A percentile compares a stretch with the other conserved stretches of the same genome.
Conservation (phyloP, 2,329 filamentous ascomycete species). For the Biscogniauxia mediterranea region DNA sequence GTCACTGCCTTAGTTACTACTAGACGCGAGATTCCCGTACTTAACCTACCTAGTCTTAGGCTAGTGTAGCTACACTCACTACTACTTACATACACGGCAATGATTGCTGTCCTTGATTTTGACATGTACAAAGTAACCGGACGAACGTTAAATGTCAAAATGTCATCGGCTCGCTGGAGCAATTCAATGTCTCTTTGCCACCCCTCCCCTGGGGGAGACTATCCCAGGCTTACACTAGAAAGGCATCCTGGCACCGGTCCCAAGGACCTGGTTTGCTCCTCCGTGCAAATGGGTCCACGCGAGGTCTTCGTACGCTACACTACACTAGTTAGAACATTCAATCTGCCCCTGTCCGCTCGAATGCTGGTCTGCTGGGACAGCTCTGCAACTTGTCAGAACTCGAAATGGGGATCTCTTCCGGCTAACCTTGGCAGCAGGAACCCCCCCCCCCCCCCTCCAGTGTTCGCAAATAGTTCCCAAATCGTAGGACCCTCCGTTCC, state of each 20-base stretch:
- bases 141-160: neutral
- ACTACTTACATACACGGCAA: neutral
- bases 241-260: neutral
- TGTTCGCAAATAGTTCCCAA: neutral
- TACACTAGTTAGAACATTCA: neutral
- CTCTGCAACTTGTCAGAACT: neutral
- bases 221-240: neutral
- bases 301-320: neutral
- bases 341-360: neutral
- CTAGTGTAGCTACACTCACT: neutral
- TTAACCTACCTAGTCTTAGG: neutral
- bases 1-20: neutral
- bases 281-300: neutral
- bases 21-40: neutral
- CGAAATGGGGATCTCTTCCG: neutral
- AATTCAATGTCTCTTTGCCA: neutral
- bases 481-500: neutral
- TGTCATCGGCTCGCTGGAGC: neutral
- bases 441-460: neutral
- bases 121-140: neutral
- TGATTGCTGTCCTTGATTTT: neutral
- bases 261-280: neutral
- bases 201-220: no score
- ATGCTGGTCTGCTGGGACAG: neutral
- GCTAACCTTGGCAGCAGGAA: neutral